A percentile compares a stretch with the other conserved stretches of the same genome.
Evolutionary conservation across 805 yeast genomes (phyloP).

Genomic region (Myxozyma sirexii): DNA sequence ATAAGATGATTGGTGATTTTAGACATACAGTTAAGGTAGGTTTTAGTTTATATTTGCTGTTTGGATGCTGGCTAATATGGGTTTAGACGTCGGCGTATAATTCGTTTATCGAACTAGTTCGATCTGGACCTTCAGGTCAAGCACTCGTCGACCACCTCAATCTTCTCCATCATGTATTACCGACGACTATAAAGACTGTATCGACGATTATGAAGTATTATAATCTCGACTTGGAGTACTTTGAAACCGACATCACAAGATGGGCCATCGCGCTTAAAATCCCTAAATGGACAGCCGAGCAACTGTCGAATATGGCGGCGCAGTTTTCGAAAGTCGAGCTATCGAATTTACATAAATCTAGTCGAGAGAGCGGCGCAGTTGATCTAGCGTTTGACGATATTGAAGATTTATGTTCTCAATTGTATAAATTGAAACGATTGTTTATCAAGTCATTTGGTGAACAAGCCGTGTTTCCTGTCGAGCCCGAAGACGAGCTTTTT

Average conservation of each 20-base stretch:
- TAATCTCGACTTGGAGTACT: constrained; percentile 1
- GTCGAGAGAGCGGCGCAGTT: constrained; percentile 20
- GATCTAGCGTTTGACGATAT: constrained; percentile 56
- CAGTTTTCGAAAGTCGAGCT: constrained; percentile 4
- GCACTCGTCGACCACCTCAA: not conserved
- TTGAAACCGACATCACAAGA: constrained; percentile 8
- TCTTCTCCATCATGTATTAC: constrained; percentile 6
- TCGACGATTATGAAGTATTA: not conserved
- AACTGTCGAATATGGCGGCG: constrained; percentile 9
- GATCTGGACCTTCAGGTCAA: not conserved
- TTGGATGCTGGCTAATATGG: not conserved
- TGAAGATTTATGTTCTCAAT: constrained; percentile 56
- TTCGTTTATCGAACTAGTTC: not conserved
- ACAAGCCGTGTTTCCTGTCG: constrained; percentile 50
- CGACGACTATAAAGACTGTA: not conserved
- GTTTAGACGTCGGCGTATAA: constrained; percentile 11
- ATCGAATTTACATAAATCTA: constrained; percentile 31
- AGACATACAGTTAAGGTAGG: constrained; percentile 1
- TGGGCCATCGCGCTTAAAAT: constrained; percentile 14
- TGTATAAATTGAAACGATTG: constrained; percentile 50
- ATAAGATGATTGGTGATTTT: not conserved
- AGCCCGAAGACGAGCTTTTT: constrained; percentile 60
- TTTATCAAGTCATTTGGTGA: not conserved
- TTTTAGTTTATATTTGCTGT: not conserved
- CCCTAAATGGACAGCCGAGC: constrained; percentile 9